Conservation (phyloP, 805 yeast species). For the Starmerella stigmatis region DNA sequence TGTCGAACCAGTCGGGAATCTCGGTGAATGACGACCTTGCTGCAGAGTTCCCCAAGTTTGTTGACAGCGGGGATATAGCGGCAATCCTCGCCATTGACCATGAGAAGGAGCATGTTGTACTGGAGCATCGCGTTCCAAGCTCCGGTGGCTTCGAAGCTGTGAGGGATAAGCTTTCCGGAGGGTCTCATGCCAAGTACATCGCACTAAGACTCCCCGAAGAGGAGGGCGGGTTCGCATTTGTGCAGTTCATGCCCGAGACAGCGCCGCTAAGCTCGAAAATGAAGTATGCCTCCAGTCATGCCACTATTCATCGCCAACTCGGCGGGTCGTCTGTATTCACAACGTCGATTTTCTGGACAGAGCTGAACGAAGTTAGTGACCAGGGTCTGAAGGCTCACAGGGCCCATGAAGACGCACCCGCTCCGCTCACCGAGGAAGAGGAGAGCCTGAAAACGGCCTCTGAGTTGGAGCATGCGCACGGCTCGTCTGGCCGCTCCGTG, state of each 20-base stretch:
- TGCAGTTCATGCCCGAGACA: slow-evolving; percentile 77
- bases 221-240: slow-evolving; percentile 41
- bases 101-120: slow-evolving; percentile 32
- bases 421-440: slow-evolving; percentile 53
- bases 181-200: slow-evolving; percentile 42
- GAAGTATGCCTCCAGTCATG: slow-evolving; percentile 88
- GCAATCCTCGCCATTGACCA: slow-evolving; percentile 33
- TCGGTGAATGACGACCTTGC: slow-evolving; percentile 39
- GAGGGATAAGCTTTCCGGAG: slow-evolving; percentile 30
- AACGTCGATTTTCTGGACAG: slow-evolving; percentile 46
- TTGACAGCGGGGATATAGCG: slow-evolving; percentile 31
- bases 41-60: slow-evolving; percentile 37
- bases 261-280: slow-evolving; percentile 77
- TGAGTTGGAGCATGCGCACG: slow-evolving; percentile 35
- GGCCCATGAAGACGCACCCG: slow-evolving; percentile 33
- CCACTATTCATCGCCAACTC: slow-evolving; percentile 59
- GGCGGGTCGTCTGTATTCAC: slow-evolving; percentile 49
- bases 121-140: slow-evolving; percentile 18
- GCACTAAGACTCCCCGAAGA: slow-evolving; percentile 31
- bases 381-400: slow-evolving; percentile 39
- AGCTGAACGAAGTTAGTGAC: slow-evolving; percentile 43
- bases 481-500: slow-evolving; percentile 25
- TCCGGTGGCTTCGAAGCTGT: slow-evolving; percentile 32
- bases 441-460: slow-evolving; percentile 39
- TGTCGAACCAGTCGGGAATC: slow-evolving; percentile 65